Base-by-base conservation (phyloP, 23 red algal genomes). In the Rhodosorus marinus region DNA sequence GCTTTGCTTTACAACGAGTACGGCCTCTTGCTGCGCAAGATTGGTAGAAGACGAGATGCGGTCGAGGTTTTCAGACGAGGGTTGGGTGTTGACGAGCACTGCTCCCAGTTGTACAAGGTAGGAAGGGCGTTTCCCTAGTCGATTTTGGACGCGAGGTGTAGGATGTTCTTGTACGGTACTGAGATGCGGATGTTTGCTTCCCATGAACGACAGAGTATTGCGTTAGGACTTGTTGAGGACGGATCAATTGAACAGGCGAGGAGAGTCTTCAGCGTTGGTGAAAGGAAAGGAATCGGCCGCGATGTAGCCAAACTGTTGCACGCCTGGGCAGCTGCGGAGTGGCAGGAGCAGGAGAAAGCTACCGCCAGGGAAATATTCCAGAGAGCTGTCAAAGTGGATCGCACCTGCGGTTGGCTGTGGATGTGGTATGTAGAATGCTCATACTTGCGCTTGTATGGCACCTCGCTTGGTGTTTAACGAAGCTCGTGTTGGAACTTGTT, bases 261-360 rank as follows among this genome's bases (percentile, higher is more conserved):
- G n/a, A n/a, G n/a, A n/a, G n/a, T n/a, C n/a, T n/a, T n/a, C n/a
- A n/a, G n/a, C n/a, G n/a, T n/a, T n/a, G n/a, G n/a, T n/a, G n/a
- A 29, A 14, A 5, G 45, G 8, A 5, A 31, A 29, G 24, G 21
- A 35, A n/a, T n/a, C 22, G 70, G 63, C 11, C 62, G 69, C 47
- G 59, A 77, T n/a, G 49, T 49, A 4, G 79, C 87, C 26, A 64
- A 76, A 0, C 76, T 94, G 24, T 31, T 79, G 29, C 87, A 94
- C 62, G 72, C 76, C 4, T 94, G 87, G 87, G 87, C 87, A 26
- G 59, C 58, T 17, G 33, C 84, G 62, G 87, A 94, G 61, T 94
- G 87, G 87, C 75, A 94, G 49, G 23, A 48, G 22, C 64, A 52
- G 20, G 54, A 73, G 29, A 54, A 57, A 14, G 75, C 60, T 2